Percentiles rank a stretch among this genome's conserved stretches.
Evolutionary conservation across 2,329 filamentous ascomycete genomes (phyloP).

Genomic region (Stromatinia cepivora): DNA sequence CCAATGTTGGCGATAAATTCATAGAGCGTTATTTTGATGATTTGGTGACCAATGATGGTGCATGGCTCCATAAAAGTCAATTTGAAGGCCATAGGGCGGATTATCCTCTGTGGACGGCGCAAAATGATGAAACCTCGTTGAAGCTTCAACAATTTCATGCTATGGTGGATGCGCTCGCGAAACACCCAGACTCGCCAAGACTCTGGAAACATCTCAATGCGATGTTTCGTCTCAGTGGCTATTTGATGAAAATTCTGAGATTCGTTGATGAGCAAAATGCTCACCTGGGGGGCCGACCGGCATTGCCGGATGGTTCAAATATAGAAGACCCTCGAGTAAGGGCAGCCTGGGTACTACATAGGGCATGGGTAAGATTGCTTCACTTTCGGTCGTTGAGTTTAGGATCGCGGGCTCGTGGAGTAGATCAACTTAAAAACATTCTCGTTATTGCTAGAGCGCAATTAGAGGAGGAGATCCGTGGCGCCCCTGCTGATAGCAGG

Average conservation of each 20-base stretch:
- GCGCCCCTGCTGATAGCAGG: neutral
- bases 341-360: conserved; percentile 27
- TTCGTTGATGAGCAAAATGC: conserved; percentile 14
- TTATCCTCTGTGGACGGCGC: conserved; percentile 2
- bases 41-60: neutral
- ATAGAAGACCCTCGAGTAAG: conserved; percentile 1
- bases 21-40: conserved; percentile 7
- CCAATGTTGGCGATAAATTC: neutral
- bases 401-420: conserved; percentile 7
- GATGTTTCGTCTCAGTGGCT: conserved; percentile 11
- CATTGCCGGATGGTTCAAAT: conserved; percentile 23
- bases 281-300: neutral
- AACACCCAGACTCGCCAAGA: neutral
- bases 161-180: conserved; percentile 9
- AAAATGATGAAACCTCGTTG: neutral
- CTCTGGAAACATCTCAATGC: conserved; percentile 15
- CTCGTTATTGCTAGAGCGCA: conserved; percentile 8
- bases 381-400: conserved; percentile 27
- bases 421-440: conserved; percentile 18
- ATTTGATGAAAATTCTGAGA: conserved; percentile 12
- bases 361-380: conserved; percentile 27
- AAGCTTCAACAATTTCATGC: neutral
- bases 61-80: neutral
- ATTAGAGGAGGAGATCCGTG: conserved; percentile 19
- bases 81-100: conserved; percentile 18